A percentile compares a stretch with the other conserved stretches of the same genome.
Conservation (phyloP, 768 basidiomycete genomes). For the Naematelia encephala region DNA sequence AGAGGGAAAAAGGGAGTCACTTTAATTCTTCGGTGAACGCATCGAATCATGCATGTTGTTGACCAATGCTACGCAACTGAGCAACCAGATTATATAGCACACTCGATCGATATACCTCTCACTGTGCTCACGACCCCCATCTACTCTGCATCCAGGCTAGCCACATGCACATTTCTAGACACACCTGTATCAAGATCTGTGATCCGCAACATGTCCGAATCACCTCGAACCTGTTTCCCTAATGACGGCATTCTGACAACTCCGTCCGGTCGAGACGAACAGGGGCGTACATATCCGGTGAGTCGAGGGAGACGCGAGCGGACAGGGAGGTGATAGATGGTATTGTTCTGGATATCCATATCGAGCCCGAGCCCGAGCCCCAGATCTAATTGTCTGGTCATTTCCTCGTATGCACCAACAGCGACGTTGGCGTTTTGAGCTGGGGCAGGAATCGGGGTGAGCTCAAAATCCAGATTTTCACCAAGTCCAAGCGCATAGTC, state of each 20-base stretch:
- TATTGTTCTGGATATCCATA: constrained; percentile 12
- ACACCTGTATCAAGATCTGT: constrained; percentile 17
- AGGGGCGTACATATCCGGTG: too few relatives aligned
- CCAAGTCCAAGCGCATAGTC: constrained; percentile 17
- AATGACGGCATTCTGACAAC: neutral
- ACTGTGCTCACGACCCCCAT: too few relatives aligned
- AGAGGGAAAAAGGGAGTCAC: constrained; percentile 70
- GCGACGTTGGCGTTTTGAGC: neutral
- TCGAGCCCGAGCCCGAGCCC: constrained; percentile 11
- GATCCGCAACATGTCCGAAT: constrained; percentile 8
- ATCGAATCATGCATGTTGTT: too few relatives aligned
- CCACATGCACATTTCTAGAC: neutral
- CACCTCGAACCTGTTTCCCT: neutral
- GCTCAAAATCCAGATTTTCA: neutral
- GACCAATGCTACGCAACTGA: too few relatives aligned
- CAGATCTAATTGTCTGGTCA: too few relatives aligned
- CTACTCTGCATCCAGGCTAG: neutral
- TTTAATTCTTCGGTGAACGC: constrained; percentile 73
- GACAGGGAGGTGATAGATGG: neutral
- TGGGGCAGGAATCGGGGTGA: neutral
- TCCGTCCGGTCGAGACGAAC: too few relatives aligned
- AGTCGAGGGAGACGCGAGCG: too few relatives aligned
- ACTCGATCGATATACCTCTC: too few relatives aligned
- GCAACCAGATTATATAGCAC: too few relatives aligned
- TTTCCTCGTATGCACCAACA: neutral